Base-by-base conservation (phyloP, 495 filamentous ascomycete species). In the Penicillium verhagenii region DNA sequence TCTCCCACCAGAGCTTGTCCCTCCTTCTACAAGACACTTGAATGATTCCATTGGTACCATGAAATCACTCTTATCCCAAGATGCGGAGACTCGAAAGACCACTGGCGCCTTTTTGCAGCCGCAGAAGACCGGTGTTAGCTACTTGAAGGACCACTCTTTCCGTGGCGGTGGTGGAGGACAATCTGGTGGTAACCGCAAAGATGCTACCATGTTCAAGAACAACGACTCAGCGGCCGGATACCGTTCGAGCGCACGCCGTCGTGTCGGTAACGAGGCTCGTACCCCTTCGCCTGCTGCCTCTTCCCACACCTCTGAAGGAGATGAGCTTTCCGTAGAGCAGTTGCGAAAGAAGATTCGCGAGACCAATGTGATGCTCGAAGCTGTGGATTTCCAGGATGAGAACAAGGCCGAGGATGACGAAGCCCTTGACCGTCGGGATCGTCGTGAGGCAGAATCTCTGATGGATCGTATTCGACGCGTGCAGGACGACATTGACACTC, bases 121-220 rank as follows among this genome's bases (percentile, higher is more conserved):
- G 4, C 92, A 97, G 66, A 89, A 91, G 67, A 97, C 93, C n/a
- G 95, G 95, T 14, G 92, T 98, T 11, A 96, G 92, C 69, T 97
- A 97, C 64, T 76, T 97, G 39, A 99, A 99, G 69, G 91, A 83
- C 26, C 95, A 95, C 63, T 97, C 95, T 2, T 97, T 99, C 80
- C 84, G 86, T 47, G 63, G 65, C 33, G 79, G 79, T 37, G 75
- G 73, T 24, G 75, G 71, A 21, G 75, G 71, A 24, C 64, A 72
- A 1, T 56, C 73, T 33, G 69, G 65, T 5, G 51, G 55, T 45
- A 72, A 72, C 29, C 87, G 92, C 35, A 97, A 97, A 68, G 95
- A 99, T 72, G 95, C 89, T 14, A 99, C 95, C 1, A 85, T 97
- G 40, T 99, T 92, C 72, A 93, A 93, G 66, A 96, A 97, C 64